Conservation (phyloP, 768 basidiomycete species). For the Baorangia bicolor region DNA sequence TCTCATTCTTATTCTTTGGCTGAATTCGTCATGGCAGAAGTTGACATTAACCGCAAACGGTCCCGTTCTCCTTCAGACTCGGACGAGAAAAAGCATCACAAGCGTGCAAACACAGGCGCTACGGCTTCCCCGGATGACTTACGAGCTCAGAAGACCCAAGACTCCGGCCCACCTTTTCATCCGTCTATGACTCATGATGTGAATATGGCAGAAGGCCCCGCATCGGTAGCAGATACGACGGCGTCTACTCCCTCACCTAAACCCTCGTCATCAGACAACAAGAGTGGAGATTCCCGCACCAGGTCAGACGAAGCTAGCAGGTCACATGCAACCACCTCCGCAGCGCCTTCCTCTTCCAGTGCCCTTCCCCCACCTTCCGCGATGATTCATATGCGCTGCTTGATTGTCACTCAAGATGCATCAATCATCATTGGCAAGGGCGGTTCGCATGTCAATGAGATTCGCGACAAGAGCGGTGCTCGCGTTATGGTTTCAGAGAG, state of each 20-base stretch:
- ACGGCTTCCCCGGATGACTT: slow-evolving; percentile 62
- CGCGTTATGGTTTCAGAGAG: slow-evolving; percentile 97
- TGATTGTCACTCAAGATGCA: slow-evolving; percentile 99
- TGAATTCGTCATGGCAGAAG: slow-evolving; percentile 82
- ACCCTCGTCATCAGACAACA: slow-evolving; percentile 43
- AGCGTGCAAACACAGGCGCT: slow-evolving; percentile 82
- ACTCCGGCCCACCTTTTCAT: slow-evolving; percentile 39
- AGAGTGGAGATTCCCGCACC: slow-evolving; percentile 39
- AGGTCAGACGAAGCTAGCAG: slow-evolving; percentile 38
- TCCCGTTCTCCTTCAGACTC: slow-evolving; percentile 84
- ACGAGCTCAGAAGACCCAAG: slow-evolving; percentile 46
- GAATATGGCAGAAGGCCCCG: slow-evolving; percentile 56
- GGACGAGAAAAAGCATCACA: slow-evolving; percentile 76
- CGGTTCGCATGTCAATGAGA: slow-evolving; percentile 97
- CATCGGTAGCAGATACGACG: slow-evolving; percentile 41
- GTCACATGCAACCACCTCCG: slow-evolving; percentile 47
- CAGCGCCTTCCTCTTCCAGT: slow-evolving; percentile 48
- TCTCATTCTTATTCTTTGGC: slow-evolving; percentile 38
- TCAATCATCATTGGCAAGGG: slow-evolving; percentile 98
- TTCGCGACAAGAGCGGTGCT: slow-evolving; percentile 95
- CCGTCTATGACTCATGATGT: slow-evolving; percentile 51
- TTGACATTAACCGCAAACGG: slow-evolving; percentile 80
- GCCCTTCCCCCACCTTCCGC: slow-evolving; percentile 61
- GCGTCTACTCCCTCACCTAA: slow-evolving; percentile 60
- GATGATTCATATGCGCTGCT: slow-evolving; percentile 94